These are phyloP conservation scores for Blastobotrys serpentis DNA, from an alignment of 1,139 yeast species.

Conservation along the genomic window DNA sequence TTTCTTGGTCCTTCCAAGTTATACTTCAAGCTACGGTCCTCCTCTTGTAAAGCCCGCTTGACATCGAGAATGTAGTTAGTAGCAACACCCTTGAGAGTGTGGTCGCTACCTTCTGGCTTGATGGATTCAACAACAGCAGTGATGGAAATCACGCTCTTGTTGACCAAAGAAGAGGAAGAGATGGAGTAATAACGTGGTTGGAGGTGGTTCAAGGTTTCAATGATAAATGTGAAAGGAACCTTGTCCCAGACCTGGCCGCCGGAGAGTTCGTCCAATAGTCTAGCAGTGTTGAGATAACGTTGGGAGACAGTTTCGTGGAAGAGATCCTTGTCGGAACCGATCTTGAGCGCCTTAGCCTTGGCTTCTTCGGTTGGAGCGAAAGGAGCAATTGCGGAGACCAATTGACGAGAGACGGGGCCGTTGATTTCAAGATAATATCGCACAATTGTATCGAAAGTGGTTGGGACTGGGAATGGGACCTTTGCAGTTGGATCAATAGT, in stretches of 20 bases:
- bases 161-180: slow-evolving; percentile 82
- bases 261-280: slow-evolving; percentile 64
- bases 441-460: slow-evolving; percentile 81
- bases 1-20: slow-evolving; percentile 81
- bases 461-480: slow-evolving; percentile 86
- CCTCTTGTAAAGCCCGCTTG: slow-evolving; percentile 59
- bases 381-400: slow-evolving; percentile 69
- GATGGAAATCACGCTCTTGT: slow-evolving; percentile 64
- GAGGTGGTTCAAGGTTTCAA: slow-evolving; percentile 77
- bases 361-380: slow-evolving; percentile 74
- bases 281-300: slow-evolving; percentile 70
- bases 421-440: slow-evolving; percentile 88
- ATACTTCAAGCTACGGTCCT: slow-evolving; percentile 47
- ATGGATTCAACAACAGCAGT: slow-evolving; percentile 93
- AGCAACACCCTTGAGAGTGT: slow-evolving; percentile 76
- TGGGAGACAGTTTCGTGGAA: slow-evolving; percentile 66
- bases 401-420: slow-evolving; percentile 92
- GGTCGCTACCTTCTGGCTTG: slow-evolving; percentile 42
- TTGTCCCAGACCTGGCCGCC: slow-evolving; percentile 62
- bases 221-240: slow-evolving; percentile 81
- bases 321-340: slow-evolving; percentile 65
- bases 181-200: slow-evolving; percentile 97
- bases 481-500: slow-evolving; percentile 72
- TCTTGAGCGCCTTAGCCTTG: slow-evolving; percentile 50
- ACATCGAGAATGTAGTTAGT: slow-evolving; percentile 83